Conservation (phyloP, 1,139 yeast genomes). For the Trichomonascaceae sp. region DNA sequence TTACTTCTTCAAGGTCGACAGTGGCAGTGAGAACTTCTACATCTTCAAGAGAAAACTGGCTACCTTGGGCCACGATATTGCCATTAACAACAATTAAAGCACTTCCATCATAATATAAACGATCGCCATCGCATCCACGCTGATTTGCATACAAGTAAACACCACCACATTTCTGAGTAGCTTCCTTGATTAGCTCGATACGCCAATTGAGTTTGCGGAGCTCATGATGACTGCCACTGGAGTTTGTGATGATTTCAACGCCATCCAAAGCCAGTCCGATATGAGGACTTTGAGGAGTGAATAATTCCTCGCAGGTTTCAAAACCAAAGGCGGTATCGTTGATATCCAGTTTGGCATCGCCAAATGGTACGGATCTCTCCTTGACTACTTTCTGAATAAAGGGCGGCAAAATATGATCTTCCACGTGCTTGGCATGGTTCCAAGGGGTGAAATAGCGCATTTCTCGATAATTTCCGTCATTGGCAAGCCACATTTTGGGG, state of each 20-base stretch:
- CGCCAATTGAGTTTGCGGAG: slow-evolving; percentile 82
- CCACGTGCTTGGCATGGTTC: slow-evolving; percentile 71
- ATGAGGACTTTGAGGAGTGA: slow-evolving; percentile 95
- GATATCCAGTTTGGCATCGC: slow-evolving; percentile 84
- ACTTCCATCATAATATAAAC: slow-evolving; percentile 94
- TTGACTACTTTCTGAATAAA: slow-evolving; percentile 57
- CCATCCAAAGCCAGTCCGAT: slow-evolving; percentile 90
- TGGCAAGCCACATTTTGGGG: slow-evolving; percentile 88
- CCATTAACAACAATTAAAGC: slow-evolving; percentile 93
- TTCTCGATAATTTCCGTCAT: slow-evolving; percentile 96
- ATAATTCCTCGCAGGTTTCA: slow-evolving; percentile 95
- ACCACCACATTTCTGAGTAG: slow-evolving; percentile 95
- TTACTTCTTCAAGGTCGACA: slow-evolving; percentile 84
- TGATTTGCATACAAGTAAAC: slow-evolving; percentile 90
- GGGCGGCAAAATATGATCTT: slow-evolving; percentile 66
- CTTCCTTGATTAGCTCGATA: slow-evolving; percentile 77
- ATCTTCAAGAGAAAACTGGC: slow-evolving; percentile 81
- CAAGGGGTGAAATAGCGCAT: slow-evolving; percentile 97
- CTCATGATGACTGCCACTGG: slow-evolving; percentile 96
- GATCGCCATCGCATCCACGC: slow-evolving; percentile 97
- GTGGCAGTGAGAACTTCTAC: slow-evolving; percentile 94
- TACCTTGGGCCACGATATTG: slow-evolving; percentile 82
- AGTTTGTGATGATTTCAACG: slow-evolving; percentile 90
- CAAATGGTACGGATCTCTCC: slow-evolving; percentile 55
- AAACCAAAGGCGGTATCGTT: slow-evolving; percentile 85